Evolutionary conservation across 345 rosid species (phyloP).

Genomic region (Eucalyptus dawsonii): DNA sequence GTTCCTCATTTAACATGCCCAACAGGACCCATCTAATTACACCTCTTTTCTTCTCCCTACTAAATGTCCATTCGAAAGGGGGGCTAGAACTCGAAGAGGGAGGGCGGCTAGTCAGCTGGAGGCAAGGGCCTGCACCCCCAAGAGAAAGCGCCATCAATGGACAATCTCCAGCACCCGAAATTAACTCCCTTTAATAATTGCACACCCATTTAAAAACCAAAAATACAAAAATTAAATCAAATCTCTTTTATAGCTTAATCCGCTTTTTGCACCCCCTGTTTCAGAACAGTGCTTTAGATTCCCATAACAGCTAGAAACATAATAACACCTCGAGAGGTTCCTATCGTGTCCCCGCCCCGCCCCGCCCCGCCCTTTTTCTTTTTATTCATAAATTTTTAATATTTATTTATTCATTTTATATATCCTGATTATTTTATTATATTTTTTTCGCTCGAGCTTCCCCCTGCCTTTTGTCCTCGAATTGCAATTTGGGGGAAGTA

Average conservation of each 20-base stretch:
- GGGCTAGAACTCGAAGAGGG: neutral
- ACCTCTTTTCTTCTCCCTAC: neutral
- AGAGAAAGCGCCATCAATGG: neutral
- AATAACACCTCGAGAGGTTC: neutral
- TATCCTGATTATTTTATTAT: neutral
- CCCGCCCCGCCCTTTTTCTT: no score
- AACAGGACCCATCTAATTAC: neutral
- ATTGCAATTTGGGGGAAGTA: neutral
- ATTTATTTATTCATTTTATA: neutral
- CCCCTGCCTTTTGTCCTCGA: neutral
- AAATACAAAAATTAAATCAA: neutral
- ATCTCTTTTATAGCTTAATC: neutral
- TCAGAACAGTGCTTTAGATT: neutral
- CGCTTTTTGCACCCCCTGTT: neutral
- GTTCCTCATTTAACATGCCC: neutral
- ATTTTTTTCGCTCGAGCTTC: neutral
- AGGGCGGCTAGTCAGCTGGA: neutral
- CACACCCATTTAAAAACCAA: neutral
- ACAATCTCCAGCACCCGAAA: neutral
- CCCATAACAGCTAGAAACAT: neutral
- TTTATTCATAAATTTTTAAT: neutral
- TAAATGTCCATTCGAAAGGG: neutral
- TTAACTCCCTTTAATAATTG: neutral
- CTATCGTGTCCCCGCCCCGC: neutral
- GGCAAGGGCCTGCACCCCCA: neutral